Percentiles rank a stretch among this genome's conserved stretches.
phyloP scores from a whole-genome alignment of 805 yeast species.

The Zygosaccharomyces lentus region DNA sequence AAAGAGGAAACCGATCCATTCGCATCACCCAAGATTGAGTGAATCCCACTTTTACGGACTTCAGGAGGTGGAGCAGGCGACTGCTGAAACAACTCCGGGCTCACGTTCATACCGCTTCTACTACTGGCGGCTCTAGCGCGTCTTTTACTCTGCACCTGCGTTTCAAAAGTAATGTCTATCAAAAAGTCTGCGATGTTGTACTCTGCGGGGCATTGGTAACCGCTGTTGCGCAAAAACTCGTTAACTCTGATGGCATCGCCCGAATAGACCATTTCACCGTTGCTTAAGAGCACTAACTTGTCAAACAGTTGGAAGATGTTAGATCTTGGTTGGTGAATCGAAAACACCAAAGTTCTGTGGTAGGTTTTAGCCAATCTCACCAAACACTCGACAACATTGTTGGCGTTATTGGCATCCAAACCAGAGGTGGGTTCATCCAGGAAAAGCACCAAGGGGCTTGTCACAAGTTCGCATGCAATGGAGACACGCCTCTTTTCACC shows the following conservation, averaged over 20 bases:
- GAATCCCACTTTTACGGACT: slow-evolving; percentile 6
- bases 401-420: slow-evolving; percentile 88
- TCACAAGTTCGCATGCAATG: slow-evolving; percentile 88
- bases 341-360: slow-evolving; percentile 82
- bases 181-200: slow-evolving; percentile 91
- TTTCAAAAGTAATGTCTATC: slow-evolving; percentile 81
- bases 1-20: slow-evolving; percentile 33
- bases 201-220: slow-evolving; percentile 81
- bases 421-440: slow-evolving; percentile 96
- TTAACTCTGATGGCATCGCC: slow-evolving; percentile 76
- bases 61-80: slow-evolving; percentile 3
- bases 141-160: slow-evolving; percentile 12
- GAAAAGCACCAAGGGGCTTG: slow-evolving; percentile 78
- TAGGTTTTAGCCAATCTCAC: slow-evolving; percentile 74
- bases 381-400: slow-evolving; percentile 80
- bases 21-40: slow-evolving; percentile 10
- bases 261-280: slow-evolving; percentile 81
- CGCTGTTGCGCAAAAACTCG: slow-evolving; percentile 69
- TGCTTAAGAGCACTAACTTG: slow-evolving; percentile 70
- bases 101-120: slow-evolving; percentile 30
- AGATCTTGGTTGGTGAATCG: slow-evolving; percentile 96
- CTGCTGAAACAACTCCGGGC: slow-evolving; percentile 17
- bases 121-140: slow-evolving; percentile 6
- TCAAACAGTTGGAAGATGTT: slow-evolving; percentile 92
- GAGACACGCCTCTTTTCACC: slow-evolving; percentile 88